Conservation (phyloP, 805 yeast genomes). For the Gaillardinia entomophila region DNA sequence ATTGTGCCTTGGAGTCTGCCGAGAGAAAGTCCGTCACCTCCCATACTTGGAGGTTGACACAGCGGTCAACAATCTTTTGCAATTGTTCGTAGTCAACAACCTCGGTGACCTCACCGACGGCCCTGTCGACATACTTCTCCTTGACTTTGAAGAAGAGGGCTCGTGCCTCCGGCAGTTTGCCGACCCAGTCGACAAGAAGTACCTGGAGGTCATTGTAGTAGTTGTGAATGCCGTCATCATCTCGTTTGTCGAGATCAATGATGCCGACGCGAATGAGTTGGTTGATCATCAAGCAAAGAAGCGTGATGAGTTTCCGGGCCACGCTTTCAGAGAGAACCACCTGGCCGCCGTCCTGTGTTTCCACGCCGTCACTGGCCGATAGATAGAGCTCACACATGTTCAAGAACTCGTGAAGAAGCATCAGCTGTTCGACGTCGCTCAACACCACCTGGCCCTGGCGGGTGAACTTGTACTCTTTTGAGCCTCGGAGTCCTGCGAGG, state of each 20-base stretch:
- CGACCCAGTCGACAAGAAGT: conserved; percentile 60
- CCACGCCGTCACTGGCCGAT: conserved; percentile 26
- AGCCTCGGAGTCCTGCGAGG: conserved; percentile 52
- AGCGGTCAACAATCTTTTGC: not conserved
- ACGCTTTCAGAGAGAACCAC: conserved; percentile 25
- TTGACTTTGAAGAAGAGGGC: conserved; percentile 42
- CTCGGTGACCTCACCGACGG: not conserved
- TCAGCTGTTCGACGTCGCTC: conserved; percentile 55
- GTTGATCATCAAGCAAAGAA: conserved; percentile 60
- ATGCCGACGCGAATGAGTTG: conserved; percentile 42
- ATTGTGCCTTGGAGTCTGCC: not conserved
- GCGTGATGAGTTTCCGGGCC: conserved; percentile 39
- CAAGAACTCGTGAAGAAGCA: conserved; percentile 67
- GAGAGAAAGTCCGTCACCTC: not conserved
- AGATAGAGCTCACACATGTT: conserved; percentile 39
- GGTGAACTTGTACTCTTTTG: conserved; percentile 37
- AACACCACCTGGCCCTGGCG: conserved; percentile 51
- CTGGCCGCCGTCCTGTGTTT: conserved; percentile 21
- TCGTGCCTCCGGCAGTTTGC: conserved; percentile 56
- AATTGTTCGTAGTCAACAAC: not conserved
- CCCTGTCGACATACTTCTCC: conserved; percentile 7
- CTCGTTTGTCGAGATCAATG: conserved; percentile 26
- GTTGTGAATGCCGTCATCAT: conserved; percentile 36
- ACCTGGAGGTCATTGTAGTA: conserved; percentile 56
- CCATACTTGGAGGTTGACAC: not conserved